Evolutionary conservation across 2,329 filamentous ascomycete genomes (phyloP).

Genomic region (Xylogone sp.): DNA sequence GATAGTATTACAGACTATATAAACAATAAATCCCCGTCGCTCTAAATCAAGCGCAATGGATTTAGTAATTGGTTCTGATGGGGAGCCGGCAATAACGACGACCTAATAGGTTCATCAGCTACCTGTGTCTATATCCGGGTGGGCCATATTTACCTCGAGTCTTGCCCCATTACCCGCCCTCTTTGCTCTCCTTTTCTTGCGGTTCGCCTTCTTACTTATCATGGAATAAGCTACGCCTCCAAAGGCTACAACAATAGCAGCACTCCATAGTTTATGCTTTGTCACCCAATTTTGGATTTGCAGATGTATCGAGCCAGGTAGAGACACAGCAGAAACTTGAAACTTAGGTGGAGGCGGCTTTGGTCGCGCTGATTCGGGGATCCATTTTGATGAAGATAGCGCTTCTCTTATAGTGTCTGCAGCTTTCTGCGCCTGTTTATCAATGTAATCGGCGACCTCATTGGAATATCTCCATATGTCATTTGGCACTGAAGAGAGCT

Average conservation of each 20-base stretch:
- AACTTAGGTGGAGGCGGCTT: constrained; percentile 36
- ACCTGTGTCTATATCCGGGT: background rate
- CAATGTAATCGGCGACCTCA: constrained; percentile 74
- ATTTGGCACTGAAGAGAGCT: constrained; percentile 56
- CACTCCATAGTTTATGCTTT: constrained; percentile 69
- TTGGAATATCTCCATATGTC: constrained; percentile 68
- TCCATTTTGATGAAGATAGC: constrained; percentile 65
- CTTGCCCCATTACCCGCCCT: constrained; percentile 79
- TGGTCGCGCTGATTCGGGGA: constrained; percentile 66
- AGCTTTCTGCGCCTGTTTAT: constrained; percentile 74
- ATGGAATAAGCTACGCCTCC: constrained; percentile 55
- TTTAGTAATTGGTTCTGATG: constrained; percentile 76
- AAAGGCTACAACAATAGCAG: constrained; percentile 65
- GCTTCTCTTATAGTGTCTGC: constrained; percentile 67
- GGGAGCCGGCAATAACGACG: constrained; percentile 81
- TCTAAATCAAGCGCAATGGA: constrained; percentile 85
- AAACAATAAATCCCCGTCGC: constrained; percentile 88
- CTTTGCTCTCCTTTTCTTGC: constrained; percentile 65
- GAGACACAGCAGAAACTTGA: constrained; percentile 25
- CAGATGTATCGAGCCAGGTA: constrained; percentile 36
- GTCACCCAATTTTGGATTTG: constrained; percentile 67
- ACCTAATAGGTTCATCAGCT: constrained; percentile 42
- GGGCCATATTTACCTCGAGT: constrained; percentile 52
- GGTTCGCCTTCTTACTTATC: constrained; percentile 51
- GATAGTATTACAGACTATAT: constrained; percentile 77